Conservation (phyloP, 768 basidiomycete species). For the Collybia nuda region DNA sequence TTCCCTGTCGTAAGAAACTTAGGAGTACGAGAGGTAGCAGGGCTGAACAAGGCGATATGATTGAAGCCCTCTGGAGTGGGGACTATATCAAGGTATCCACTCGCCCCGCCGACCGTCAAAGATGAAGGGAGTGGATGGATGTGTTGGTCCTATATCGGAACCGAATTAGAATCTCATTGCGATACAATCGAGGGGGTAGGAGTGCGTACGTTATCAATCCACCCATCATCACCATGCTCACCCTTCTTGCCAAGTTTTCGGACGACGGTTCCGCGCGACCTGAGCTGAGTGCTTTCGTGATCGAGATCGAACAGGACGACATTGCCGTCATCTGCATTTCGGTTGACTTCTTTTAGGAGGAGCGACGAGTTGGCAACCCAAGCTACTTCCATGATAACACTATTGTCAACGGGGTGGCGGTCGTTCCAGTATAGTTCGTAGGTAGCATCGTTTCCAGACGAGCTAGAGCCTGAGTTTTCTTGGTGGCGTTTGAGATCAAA, state of each 20-base stretch:
- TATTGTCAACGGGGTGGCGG: slow-evolving; percentile 55
- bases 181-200: background rate
- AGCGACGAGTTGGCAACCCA: slow-evolving; percentile 83
- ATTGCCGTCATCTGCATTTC: slow-evolving; percentile 78
- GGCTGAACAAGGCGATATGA: slow-evolving; percentile 90
- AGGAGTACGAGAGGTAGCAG: slow-evolving; percentile 66
- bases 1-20: slow-evolving; percentile 82
- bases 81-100: slow-evolving; percentile 89
- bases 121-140: slow-evolving; percentile 55
- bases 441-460: slow-evolving; percentile 37
- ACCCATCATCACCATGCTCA: slow-evolving; percentile 89
- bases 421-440: slow-evolving; percentile 67
- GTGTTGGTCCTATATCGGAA: slow-evolving; percentile 49
- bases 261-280: slow-evolving; percentile 54
- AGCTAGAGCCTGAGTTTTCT: slow-evolving; percentile 25
- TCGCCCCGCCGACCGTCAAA: slow-evolving; percentile 39
- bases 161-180: background rate
- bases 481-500: slow-evolving; percentile 72
- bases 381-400: slow-evolving; percentile 77
- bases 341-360: slow-evolving; percentile 83
- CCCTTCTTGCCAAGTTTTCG: slow-evolving; percentile 79
- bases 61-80: slow-evolving; percentile 82
- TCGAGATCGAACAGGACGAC: slow-evolving; percentile 74
- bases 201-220: slow-evolving; percentile 82
- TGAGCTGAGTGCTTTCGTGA: slow-evolving; percentile 20